Percentiles rank a stretch among this genome's conserved stretches.
These are phyloP conservation scores for Penicillium concentricum DNA, from an alignment of 2,329 filamentous ascomycete genomes.

Conservation along the genomic window DNA sequence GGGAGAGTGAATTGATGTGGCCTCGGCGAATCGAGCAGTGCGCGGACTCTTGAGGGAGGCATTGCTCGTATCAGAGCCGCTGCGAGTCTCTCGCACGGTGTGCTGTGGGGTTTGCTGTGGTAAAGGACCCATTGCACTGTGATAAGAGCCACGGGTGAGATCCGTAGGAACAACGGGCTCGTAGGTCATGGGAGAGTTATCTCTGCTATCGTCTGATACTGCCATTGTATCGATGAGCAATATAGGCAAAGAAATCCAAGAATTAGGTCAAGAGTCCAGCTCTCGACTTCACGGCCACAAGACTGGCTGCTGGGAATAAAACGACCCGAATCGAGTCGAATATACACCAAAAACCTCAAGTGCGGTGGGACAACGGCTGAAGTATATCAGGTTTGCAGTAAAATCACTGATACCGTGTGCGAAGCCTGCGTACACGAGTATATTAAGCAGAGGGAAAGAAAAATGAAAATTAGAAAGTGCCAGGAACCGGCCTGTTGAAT, in stretches of 20 bases:
- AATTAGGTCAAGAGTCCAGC: slow-evolving; percentile 36
- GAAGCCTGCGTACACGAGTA: slow-evolving; percentile 34
- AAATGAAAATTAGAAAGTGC: slow-evolving; percentile 14
- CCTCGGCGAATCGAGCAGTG: slow-evolving; percentile 64
- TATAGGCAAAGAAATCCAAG: slow-evolving; percentile 6
- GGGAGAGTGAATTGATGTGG: slow-evolving; percentile 63
- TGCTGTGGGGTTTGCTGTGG: slow-evolving; percentile 30
- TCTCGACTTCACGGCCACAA: slow-evolving; percentile 22
- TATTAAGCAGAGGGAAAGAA: slow-evolving; percentile 22
- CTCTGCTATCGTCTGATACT: slow-evolving; percentile 23
- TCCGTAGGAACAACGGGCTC: slow-evolving; percentile 42
- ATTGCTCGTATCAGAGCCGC: slow-evolving; percentile 32
- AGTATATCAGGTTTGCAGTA: slow-evolving; percentile 12
- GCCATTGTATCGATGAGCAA: slow-evolving; percentile 24
- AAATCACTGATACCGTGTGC: slow-evolving; percentile 24
- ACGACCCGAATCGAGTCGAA: slow-evolving; percentile 11
- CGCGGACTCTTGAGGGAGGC: slow-evolving; percentile 53
- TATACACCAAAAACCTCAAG: slow-evolving; percentile 11
- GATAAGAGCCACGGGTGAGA: slow-evolving; percentile 34
- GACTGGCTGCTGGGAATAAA: not conserved
- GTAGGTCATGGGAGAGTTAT: slow-evolving; percentile 32
- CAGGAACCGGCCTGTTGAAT: slow-evolving; percentile 26
- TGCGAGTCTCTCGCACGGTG: slow-evolving; percentile 27
- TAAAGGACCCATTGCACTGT: slow-evolving; percentile 30
- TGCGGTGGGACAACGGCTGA: slow-evolving; percentile 20